These are phyloP conservation scores for Talaromyces funiculosus DNA, from an alignment of 2,329 filamentous ascomycete genomes.

Conservation along the genomic window DNA sequence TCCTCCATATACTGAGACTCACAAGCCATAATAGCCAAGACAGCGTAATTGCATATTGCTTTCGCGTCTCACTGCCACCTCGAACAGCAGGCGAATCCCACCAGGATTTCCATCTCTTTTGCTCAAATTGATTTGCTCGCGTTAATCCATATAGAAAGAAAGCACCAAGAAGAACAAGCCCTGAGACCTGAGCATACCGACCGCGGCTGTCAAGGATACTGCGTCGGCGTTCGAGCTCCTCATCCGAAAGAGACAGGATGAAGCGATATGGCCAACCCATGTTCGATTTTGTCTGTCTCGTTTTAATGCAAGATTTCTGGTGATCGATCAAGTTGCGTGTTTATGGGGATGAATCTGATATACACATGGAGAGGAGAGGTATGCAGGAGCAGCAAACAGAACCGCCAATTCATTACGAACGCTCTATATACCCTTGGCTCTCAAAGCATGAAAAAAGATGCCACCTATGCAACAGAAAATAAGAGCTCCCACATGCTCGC, in stretches of 20 bases:
- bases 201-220: slow-evolving; percentile 52
- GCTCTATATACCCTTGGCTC: neutral
- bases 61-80: slow-evolving; percentile 45
- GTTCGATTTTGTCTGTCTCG: neutral
- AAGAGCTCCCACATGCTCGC: neutral
- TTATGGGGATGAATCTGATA: neutral
- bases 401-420: neutral
- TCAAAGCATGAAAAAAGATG: neutral
- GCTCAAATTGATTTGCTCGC: neutral
- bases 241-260: slow-evolving; percentile 41
- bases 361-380: neutral
- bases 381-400: neutral
- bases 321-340: neutral
- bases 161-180: slow-evolving; percentile 38
- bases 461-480: neutral
- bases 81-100: slow-evolving; percentile 39
- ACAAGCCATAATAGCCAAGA: slow-evolving; percentile 51
- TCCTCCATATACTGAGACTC: slow-evolving; percentile 45
- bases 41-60: slow-evolving; percentile 45
- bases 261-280: slow-evolving; percentile 49
- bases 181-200: slow-evolving; percentile 51
- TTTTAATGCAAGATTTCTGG: neutral
- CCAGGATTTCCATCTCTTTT: slow-evolving; percentile 26
- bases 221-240: slow-evolving; percentile 48
- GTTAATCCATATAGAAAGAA: slow-evolving; percentile 1